Percentiles rank a stretch among this genome's conserved stretches.
phyloP scores from a whole-genome alignment of 2,329 filamentous ascomycete genomes.

The Fusarium chuoi region DNA sequence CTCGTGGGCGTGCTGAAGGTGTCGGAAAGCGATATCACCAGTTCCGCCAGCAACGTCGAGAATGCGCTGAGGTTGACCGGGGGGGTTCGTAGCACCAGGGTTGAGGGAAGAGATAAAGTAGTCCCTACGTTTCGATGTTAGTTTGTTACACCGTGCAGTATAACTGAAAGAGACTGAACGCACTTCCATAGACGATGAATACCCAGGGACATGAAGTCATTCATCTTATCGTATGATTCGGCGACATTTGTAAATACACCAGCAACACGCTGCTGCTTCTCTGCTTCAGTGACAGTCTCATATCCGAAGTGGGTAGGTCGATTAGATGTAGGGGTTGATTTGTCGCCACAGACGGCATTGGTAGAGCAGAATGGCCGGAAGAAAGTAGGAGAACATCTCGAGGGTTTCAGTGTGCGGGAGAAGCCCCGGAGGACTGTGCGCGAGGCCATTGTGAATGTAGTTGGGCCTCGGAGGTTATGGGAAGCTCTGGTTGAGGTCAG shows the following conservation, averaged over 20 bases:
- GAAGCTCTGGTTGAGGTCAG: constrained; percentile 36
- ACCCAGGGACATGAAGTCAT: constrained; percentile 98
- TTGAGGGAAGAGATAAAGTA: constrained; percentile 93
- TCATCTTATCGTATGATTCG: constrained; percentile 96
- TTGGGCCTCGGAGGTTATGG: constrained; percentile 16
- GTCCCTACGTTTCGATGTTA: constrained; percentile 62
- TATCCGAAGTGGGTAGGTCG: constrained; percentile 91
- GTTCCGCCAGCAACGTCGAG: constrained; percentile 97
- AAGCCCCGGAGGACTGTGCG: constrained; percentile 46
- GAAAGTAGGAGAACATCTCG: constrained; percentile 20
- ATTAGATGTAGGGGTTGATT: constrained; percentile 51
- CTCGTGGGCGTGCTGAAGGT: constrained; percentile 88
- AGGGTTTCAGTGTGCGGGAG: constrained; percentile 36
- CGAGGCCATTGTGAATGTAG: constrained; percentile 42
- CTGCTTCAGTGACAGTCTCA: constrained; percentile 80
- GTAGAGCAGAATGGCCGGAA: constrained; percentile 46
- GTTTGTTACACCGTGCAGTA: not conserved
- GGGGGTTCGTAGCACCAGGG: constrained; percentile 71
- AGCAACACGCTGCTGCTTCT: constrained; percentile 79
- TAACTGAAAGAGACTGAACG: constrained; percentile 38
- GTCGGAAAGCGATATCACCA: constrained; percentile 96
- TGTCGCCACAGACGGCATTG: constrained; percentile 43
- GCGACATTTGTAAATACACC: constrained; percentile 96
- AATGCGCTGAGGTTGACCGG: constrained; percentile 70
- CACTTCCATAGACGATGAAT: constrained; percentile 95